Conservation (phyloP, 495 filamentous ascomycete genomes). For the Saxophila tyrrhenica region DNA sequence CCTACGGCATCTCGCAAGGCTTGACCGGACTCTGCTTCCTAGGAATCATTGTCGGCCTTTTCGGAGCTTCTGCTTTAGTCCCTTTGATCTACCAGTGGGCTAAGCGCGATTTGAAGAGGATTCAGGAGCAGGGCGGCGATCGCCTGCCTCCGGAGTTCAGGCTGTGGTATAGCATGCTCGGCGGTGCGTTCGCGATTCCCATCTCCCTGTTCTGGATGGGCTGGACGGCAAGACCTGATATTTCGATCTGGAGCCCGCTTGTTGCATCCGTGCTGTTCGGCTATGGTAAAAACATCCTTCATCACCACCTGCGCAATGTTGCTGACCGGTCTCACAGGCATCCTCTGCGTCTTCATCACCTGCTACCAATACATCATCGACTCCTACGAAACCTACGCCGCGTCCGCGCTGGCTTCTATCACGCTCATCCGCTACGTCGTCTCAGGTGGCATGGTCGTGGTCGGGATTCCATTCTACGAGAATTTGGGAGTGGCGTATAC, state of each 20-base stretch:
- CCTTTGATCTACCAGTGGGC: constrained; percentile 46
- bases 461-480: constrained; percentile 40
- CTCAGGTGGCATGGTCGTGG: constrained; percentile 33
- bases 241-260: constrained; percentile 46
- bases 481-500: constrained; percentile 47
- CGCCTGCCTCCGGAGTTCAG: constrained; percentile 44
- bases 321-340: constrained; percentile 11
- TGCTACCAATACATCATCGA: constrained; percentile 30
- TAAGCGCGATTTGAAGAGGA: constrained; percentile 35
- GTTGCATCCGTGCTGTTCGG: constrained; percentile 41
- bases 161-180: constrained; percentile 48
- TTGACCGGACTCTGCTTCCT: constrained; percentile 48
- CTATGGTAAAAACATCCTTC: constrained; percentile 25
- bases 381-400: constrained; percentile 23
- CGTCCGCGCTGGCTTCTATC: constrained; percentile 22
- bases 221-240: constrained; percentile 19
- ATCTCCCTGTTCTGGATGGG: constrained; percentile 53
- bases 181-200: constrained; percentile 41
- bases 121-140: constrained; percentile 26
- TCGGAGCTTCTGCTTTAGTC: constrained; percentile 35
- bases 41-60: constrained; percentile 46
- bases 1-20: constrained; percentile 42
- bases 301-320: neutral
- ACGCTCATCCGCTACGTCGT: constrained; percentile 26
- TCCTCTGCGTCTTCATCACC: constrained; percentile 35